A percentile compares a stretch with the other conserved stretches of the same genome.
Conservation (phyloP, 2,329 filamentous ascomycete species). For the Xylogone sp. region DNA sequence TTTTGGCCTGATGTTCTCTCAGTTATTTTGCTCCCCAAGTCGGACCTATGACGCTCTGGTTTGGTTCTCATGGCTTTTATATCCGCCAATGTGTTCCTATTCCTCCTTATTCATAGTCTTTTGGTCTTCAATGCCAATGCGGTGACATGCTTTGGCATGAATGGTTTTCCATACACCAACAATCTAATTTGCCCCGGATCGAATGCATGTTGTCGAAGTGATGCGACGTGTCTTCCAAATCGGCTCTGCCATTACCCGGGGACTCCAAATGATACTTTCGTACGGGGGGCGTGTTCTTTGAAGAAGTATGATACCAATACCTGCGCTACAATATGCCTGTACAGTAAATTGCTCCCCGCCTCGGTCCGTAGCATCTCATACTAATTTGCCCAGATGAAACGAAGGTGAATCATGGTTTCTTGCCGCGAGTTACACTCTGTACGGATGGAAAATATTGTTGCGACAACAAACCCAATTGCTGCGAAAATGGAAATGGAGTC, state of each 20-base stretch:
- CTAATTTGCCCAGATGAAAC: slow-evolving; percentile 4
- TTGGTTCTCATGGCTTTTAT: too few relatives aligned
- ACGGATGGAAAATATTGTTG: slow-evolving; percentile 7
- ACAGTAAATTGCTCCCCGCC: slow-evolving; percentile 1
- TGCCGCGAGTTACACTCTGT: slow-evolving; percentile 7
- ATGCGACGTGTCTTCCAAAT: slow-evolving; percentile 1
- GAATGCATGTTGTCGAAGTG: slow-evolving; percentile 1
- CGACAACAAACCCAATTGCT: slow-evolving; percentile 2
- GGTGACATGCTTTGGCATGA: neutral
- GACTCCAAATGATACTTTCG: slow-evolving; percentile 1
- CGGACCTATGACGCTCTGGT: too few relatives aligned
- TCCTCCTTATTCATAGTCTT: too few relatives aligned
- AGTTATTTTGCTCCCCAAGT: too few relatives aligned
- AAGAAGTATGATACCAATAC: neutral
- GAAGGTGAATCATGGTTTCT: neutral
- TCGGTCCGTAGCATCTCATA: neutral
- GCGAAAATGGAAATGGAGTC: neutral
- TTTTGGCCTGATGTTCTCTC: too few relatives aligned
- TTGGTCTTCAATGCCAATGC: neutral
- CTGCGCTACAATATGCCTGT: slow-evolving; percentile 4
- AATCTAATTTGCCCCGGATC: slow-evolving; percentile 2
- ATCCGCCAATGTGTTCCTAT: too few relatives aligned
- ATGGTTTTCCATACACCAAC: neutral
- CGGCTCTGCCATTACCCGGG: slow-evolving; percentile 3
- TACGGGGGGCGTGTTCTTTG: slow-evolving; percentile 1